Evolutionary conservation across 1,139 yeast species (phyloP).

Genomic region (Scheffersomyces parashehatae): DNA sequence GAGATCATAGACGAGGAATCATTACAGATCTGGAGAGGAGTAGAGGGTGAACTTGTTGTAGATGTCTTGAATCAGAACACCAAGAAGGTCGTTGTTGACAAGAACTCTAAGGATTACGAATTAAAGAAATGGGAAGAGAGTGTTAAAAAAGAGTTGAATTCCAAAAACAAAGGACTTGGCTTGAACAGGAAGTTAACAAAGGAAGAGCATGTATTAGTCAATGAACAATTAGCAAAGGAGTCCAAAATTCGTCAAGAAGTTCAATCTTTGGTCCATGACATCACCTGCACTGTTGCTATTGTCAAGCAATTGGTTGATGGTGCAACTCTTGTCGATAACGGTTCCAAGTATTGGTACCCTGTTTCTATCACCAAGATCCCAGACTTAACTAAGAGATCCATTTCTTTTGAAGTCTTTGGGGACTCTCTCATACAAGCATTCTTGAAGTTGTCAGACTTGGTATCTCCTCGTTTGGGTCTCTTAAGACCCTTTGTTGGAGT

Average conservation of each 20-base stretch:
- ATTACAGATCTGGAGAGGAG: constrained; percentile 63
- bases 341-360: constrained; percentile 73
- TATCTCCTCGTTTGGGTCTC: constrained; percentile 51
- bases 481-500: constrained; percentile 61
- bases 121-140: constrained; percentile 89
- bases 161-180: constrained; percentile 40
- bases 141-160: constrained; percentile 71
- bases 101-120: constrained; percentile 80
- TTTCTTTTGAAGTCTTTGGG: constrained; percentile 43
- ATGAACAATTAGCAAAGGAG: constrained; percentile 65
- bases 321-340: constrained; percentile 62
- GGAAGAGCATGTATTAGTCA: constrained; percentile 68
- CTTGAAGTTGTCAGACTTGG: constrained; percentile 42
- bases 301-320: constrained; percentile 53
- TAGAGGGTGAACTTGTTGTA: constrained; percentile 69
- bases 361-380: constrained; percentile 52
- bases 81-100: constrained; percentile 43
- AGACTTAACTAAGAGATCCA: constrained; percentile 34
- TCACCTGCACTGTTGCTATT: constrained; percentile 53
- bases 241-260: constrained; percentile 51
- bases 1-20: constrained; percentile 23
- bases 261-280: constrained; percentile 30
- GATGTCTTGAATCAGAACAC: constrained; percentile 53
- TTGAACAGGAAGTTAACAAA: constrained; percentile 59
- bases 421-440: constrained; percentile 36